These are phyloP conservation scores for Cucurbita pepo DNA, from an alignment of 306 rosid genomes.

Conservation along the genomic window DNA sequence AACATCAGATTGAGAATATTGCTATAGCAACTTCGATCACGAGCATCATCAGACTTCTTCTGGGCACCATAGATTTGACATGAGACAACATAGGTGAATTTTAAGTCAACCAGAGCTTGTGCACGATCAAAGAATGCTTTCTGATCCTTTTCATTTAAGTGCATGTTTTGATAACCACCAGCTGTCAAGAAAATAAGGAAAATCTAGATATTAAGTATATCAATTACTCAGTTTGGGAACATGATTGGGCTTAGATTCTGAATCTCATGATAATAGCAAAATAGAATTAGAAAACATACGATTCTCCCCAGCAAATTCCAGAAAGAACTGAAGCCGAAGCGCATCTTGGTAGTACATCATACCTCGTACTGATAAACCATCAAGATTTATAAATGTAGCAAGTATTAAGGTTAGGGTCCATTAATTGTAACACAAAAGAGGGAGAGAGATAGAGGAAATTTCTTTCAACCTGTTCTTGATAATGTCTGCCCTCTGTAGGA, in stretches of 20 bases:
- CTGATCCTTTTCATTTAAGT: constrained; percentile 5
- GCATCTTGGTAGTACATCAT: constrained; percentile 89
- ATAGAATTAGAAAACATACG: constrained; percentile 27
- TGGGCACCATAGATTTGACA: constrained; percentile 79
- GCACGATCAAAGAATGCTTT: constrained; percentile 24
- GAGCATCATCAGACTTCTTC: constrained; percentile 36
- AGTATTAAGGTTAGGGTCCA: background rate
- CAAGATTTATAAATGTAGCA: background rate
- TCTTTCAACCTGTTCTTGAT: constrained; percentile 71
- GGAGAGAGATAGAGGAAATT: background rate
- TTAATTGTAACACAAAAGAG: background rate
- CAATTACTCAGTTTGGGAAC: background rate
- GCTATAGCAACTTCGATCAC: constrained; percentile 38
- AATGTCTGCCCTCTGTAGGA: constrained; percentile 96
- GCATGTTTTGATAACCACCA: constrained; percentile 25
- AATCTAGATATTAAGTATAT: background rate
- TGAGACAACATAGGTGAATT: constrained; percentile 92
- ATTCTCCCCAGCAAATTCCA: constrained; percentile 42
- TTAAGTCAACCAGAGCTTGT: constrained; percentile 75
- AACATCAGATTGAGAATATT: constrained; percentile 75
- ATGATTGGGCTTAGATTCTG: background rate
- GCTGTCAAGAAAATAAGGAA: constrained; percentile 26
- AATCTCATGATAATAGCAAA: background rate
- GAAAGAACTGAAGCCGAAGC: constrained; percentile 50
- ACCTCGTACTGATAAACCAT: constrained; percentile 66